Base-by-base conservation (phyloP, 129 eudicot species). In the Flaveria ramosissima region DNA sequence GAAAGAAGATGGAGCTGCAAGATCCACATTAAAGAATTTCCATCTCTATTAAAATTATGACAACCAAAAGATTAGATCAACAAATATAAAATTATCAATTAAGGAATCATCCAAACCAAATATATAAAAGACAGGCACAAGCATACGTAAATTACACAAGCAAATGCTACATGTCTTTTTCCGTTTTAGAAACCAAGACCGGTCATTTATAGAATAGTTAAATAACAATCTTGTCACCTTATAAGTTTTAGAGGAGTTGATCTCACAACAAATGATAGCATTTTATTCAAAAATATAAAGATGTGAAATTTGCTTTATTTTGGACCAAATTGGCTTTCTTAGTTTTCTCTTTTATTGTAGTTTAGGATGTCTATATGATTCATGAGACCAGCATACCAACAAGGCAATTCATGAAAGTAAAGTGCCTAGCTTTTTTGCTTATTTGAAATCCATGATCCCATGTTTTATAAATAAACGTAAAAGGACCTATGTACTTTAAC, bases 1-100 rank as follows among this genome's bases (percentile, higher is more conserved):
- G 99, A 89, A 74, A 95, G 96, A 85, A 88, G 89, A 78, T 95
- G 99, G 69, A 95, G 96, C 86, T 86, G 85, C 75, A 88, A 84
- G 45, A 89, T 76, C 73, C 84, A 76, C 81, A 70, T 75, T 59
- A 92, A 73, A 66, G 80, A 68, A 82, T 84, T 80, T 83, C 84
- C 87, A 72, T 57, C 80, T 77, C 99, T 84, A 89, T 85, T 30
- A 67, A 65, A 83, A 67, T 17, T 67, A 72, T 9, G 68, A 74
- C n/a, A 48, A 78, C 68, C 26, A 16, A 62, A 64, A 24, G 68
- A 70, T 42, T 41, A 52, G 72, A 73, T 56, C 74, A 80, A 55
- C 36, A 55, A 52, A 73, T 20, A 24, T 52, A 53, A 66, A 41
- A 62, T 26, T 15, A 73, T 50, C 57, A 79, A 41, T 23, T 13